Evolutionary conservation across 2,329 filamentous ascomycete species (phyloP).

Genomic region (Calonectria honghensis): DNA sequence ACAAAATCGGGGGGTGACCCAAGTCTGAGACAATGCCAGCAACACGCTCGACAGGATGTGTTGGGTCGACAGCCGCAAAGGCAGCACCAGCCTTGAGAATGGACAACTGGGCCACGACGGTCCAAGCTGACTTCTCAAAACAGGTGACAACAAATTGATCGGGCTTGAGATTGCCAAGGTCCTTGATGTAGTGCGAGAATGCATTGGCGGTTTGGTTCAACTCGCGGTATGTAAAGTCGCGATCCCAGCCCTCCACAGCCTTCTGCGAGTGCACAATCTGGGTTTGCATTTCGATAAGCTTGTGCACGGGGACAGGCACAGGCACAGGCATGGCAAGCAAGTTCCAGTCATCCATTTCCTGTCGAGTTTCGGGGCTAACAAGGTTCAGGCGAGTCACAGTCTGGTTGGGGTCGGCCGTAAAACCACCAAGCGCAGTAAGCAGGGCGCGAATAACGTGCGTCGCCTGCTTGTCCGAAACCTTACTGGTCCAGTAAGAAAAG

Average conservation of each 20-base stretch:
- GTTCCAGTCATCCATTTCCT: constrained; percentile 20
- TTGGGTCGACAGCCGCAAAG: constrained; percentile 9
- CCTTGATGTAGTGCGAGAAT: constrained; percentile 8
- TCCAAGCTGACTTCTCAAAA: constrained; percentile 14
- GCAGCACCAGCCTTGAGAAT: constrained; percentile 19
- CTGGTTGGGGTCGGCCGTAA: constrained; percentile 6
- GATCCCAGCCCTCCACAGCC: constrained; percentile 5
- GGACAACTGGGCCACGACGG: background rate
- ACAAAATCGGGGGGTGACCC: background rate
- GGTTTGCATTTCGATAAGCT: constrained; percentile 15
- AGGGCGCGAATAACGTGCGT: constrained; percentile 10
- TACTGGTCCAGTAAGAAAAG: constrained; percentile 15
- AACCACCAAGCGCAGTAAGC: constrained; percentile 4
- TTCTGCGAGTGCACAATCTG: constrained; percentile 7
- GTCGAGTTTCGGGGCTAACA: constrained; percentile 6
- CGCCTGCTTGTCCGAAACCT: constrained; percentile 9
- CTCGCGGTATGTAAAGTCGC: constrained; percentile 13
- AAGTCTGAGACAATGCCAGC: constrained; percentile 15
- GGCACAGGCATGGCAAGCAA: background rate
- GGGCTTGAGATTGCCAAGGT: constrained; percentile 1
- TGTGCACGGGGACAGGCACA: background rate
- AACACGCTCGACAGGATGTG: constrained; percentile 8
- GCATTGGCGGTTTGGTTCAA: constrained; percentile 5
- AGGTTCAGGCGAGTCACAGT: constrained; percentile 5
- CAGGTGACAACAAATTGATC: constrained; percentile 9